Percentiles rank a stretch among this genome's conserved stretches.
Conservation (phyloP, 1,284 basidiomycete genomes). For the Ustilago loliicola region DNA sequence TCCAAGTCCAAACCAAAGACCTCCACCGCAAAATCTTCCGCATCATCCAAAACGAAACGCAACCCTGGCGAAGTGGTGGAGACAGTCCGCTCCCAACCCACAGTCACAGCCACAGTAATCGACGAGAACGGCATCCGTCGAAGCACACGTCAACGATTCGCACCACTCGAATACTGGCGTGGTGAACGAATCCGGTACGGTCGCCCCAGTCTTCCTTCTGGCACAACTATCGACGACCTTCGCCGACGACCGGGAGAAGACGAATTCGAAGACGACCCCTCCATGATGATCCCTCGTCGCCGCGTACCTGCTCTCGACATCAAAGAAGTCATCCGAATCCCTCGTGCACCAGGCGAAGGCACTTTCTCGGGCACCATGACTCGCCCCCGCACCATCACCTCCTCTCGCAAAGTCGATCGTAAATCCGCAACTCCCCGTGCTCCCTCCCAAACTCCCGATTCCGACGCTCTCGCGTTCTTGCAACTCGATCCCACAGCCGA, state of each 20-base stretch:
- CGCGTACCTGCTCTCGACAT: conserved; percentile 79
- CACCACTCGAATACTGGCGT: conserved; percentile 93
- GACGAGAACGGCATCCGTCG: conserved; percentile 78
- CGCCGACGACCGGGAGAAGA: conserved; percentile 47
- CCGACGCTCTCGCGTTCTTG: conserved; percentile 33
- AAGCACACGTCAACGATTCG: conserved; percentile 79
- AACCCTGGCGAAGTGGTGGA: conserved; percentile 40
- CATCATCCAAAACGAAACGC: conserved; percentile 25
- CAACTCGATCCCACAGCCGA: conserved; percentile 73
- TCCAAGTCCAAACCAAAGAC: conserved; percentile 1
- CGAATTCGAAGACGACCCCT: conserved; percentile 58
- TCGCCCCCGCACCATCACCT: background rate
- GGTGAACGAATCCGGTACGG: conserved; percentile 86
- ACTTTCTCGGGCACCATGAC: conserved; percentile 63
- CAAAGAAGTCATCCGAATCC: conserved; percentile 83
- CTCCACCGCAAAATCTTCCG: background rate
- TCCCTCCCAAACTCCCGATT: conserved; percentile 65
- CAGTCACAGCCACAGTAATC: conserved; percentile 29
- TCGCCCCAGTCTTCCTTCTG: conserved; percentile 54
- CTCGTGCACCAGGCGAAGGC: conserved; percentile 75
- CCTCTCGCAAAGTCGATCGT: conserved; percentile 14
- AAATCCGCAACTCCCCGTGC: conserved; percentile 64
- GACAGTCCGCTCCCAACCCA: conserved; percentile 29
- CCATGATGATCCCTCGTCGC: conserved; percentile 31
- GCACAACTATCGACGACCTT: conserved; percentile 27